phyloP scores from a whole-genome alignment of 2,329 filamentous ascomycete genomes.

The Rhynchosporium agropyri region DNA sequence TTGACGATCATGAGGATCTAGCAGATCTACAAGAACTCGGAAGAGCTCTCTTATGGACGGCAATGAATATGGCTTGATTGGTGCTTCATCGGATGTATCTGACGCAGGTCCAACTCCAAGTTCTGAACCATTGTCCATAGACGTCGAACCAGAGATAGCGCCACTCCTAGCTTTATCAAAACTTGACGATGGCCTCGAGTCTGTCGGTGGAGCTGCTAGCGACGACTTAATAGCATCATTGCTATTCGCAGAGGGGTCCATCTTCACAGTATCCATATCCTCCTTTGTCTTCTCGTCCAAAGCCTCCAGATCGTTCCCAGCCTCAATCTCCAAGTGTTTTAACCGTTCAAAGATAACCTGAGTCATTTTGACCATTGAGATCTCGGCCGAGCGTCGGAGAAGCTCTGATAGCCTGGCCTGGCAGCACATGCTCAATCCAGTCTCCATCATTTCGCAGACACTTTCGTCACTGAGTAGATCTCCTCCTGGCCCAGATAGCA shows the following conservation, averaged over 20 bases:
- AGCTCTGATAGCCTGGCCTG: constrained; percentile 90
- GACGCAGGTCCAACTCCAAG: constrained; percentile 37
- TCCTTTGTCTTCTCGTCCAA: constrained; percentile 68
- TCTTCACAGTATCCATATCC: constrained; percentile 76
- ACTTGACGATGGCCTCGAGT: constrained; percentile 46
- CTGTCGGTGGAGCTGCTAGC: constrained; percentile 47
- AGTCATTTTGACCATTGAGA: constrained; percentile 98
- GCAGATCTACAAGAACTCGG: constrained; percentile 85
- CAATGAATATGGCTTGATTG: constrained; percentile 85
- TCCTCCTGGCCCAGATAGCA: constrained; percentile 91
- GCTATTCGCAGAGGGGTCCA: constrained; percentile 76
- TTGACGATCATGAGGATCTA: constrained; percentile 90
- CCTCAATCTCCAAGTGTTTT: constrained; percentile 81
- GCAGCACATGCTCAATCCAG: constrained; percentile 94
- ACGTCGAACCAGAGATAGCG: constrained; percentile 26
- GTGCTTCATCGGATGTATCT: constrained; percentile 45
- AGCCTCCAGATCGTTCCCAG: constrained; percentile 65
- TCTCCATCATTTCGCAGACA: constrained; percentile 99
- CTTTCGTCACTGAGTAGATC: constrained; percentile 96
- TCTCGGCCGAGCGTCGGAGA: constrained; percentile 86
- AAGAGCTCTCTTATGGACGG: constrained; percentile 95
- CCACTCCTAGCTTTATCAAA: constrained; percentile 45
- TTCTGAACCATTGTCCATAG: constrained; percentile 36
- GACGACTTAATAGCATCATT: constrained; percentile 59
- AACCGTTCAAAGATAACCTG: constrained; percentile 96